These are phyloP conservation scores for Ophiognomonia clavigignenti-juglandacearum DNA, from an alignment of 2,329 filamentous ascomycete genomes.

Conservation along the genomic window DNA sequence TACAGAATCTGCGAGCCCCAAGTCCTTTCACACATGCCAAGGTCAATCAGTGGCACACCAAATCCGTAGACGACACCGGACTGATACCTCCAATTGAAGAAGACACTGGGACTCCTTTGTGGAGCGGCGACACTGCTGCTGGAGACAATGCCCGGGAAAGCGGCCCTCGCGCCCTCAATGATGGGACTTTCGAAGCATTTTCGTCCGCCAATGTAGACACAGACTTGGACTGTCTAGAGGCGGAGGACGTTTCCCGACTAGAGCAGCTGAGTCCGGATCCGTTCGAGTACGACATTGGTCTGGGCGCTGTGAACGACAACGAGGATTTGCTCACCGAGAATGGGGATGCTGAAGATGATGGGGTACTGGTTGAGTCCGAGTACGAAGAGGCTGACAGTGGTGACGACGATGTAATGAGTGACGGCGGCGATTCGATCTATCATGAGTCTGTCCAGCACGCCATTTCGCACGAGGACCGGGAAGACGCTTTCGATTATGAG, in stretches of 20 bases:
- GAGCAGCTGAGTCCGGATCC: slow-evolving; percentile 25
- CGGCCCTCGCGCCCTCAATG: slow-evolving; percentile 4
- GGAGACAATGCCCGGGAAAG: slow-evolving; percentile 19
- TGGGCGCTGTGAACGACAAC: slow-evolving; percentile 28
- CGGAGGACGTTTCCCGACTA: slow-evolving; percentile 18
- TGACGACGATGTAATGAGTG: slow-evolving; percentile 43
- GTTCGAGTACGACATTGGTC: slow-evolving; percentile 17
- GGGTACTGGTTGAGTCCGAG: neutral
- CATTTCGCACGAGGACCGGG: slow-evolving; percentile 82
- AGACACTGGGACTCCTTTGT: slow-evolving; percentile 11
- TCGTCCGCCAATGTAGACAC: slow-evolving; percentile 23
- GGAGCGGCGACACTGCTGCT: slow-evolving; percentile 4
- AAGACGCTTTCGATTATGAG: slow-evolving; percentile 95
- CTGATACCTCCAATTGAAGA: slow-evolving; percentile 13
- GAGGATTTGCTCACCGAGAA: slow-evolving; percentile 38
- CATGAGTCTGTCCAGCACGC: slow-evolving; percentile 55
- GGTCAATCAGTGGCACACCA: slow-evolving; percentile 47
- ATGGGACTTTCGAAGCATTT: slow-evolving; percentile 25
- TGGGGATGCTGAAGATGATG: slow-evolving; percentile 23
- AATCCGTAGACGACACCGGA: slow-evolving; percentile 12
- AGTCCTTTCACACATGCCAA: slow-evolving; percentile 74
- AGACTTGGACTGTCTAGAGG: slow-evolving; percentile 19
- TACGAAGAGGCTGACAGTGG: slow-evolving; percentile 25
- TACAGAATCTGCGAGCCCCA: slow-evolving; percentile 68
- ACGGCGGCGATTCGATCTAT: slow-evolving; percentile 60